A percentile compares a stretch with the other conserved stretches of the same genome.
These are phyloP conservation scores for Xylaria bambusicola DNA, from an alignment of 495 filamentous ascomycete genomes.

Conservation along the genomic window DNA sequence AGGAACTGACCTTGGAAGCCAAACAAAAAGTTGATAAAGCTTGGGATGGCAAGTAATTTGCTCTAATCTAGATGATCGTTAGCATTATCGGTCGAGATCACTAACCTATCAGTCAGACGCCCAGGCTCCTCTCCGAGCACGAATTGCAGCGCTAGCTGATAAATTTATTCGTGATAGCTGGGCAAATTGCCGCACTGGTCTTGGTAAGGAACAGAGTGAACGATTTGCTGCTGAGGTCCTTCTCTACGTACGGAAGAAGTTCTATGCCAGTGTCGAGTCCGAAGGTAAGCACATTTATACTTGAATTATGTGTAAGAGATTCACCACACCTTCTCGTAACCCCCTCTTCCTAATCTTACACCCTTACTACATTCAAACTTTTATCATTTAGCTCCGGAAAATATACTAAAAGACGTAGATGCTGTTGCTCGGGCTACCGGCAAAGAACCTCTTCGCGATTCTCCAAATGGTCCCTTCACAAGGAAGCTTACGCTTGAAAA, in stretches of 20 bases:
- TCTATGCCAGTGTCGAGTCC: conserved; percentile 58
- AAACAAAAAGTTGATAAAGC: conserved; percentile 62
- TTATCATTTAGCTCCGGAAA: background rate
- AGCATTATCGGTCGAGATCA: background rate
- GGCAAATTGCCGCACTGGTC: conserved; percentile 53
- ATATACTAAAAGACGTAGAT: conserved; percentile 25
- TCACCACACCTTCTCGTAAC: background rate
- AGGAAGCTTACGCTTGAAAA: conserved; percentile 71
- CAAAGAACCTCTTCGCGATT: conserved; percentile 41
- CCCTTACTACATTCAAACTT: background rate
- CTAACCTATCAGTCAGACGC: conserved; percentile 33
- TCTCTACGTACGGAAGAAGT: conserved; percentile 60
- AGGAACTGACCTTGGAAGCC: conserved; percentile 42
- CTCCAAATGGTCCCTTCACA: conserved; percentile 55
- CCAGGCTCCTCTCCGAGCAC: conserved; percentile 62
- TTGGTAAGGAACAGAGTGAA: conserved; percentile 60
- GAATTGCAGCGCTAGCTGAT: conserved; percentile 62
- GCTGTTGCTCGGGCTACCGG: conserved; percentile 46
- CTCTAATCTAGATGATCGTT: background rate
- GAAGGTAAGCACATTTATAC: conserved; percentile 7
- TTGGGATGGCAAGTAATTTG: conserved; percentile 52
- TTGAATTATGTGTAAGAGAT: too few relatives aligned
- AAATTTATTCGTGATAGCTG: conserved; percentile 62
- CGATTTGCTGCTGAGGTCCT: conserved; percentile 69
- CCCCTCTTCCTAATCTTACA: background rate